These are phyloP conservation scores for Phytophthora pseudosyringae DNA, from an alignment of 352 stramenopile species.

Conservation along the genomic window DNA sequence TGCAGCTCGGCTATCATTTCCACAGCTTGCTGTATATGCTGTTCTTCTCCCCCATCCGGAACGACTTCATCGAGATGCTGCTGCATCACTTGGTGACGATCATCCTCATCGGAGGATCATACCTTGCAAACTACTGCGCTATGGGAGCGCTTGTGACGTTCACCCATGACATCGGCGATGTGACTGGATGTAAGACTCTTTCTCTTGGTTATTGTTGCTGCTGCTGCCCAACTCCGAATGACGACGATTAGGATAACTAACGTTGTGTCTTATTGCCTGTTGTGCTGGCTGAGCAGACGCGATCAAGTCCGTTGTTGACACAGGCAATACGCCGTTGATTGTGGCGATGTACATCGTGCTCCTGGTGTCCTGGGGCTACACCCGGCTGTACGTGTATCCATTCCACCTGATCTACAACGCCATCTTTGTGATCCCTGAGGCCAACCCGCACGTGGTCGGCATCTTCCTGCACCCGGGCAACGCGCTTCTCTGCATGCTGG, in stretches of 20 bases:
- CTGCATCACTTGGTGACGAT: conserved; percentile 67
- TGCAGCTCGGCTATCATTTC: conserved; percentile 65
- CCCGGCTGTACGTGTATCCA: conserved; percentile 51
- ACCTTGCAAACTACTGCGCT: conserved; percentile 57
- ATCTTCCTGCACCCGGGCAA: conserved; percentile 48
- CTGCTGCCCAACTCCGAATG: background rate
- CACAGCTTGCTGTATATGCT: conserved; percentile 66
- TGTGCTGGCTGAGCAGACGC: conserved; percentile 27
- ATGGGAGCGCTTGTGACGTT: conserved; percentile 56
- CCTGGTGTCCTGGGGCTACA: conserved; percentile 50
- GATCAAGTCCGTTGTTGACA: conserved; percentile 49
- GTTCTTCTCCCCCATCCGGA: conserved; percentile 60
- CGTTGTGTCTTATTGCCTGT: conserved; percentile 5
- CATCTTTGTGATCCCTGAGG: conserved; percentile 36
- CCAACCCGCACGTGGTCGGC: conserved; percentile 40
- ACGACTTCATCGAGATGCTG: conserved; percentile 70
- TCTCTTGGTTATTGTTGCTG: background rate
- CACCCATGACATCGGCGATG: conserved; percentile 63
- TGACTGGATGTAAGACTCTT: conserved; percentile 52
- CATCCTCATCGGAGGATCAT: conserved; percentile 63
- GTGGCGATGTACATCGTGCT: conserved; percentile 46
- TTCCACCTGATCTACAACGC: conserved; percentile 50
- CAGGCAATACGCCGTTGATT: conserved; percentile 39
- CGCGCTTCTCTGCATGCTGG: conserved; percentile 48
- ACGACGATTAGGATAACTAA: conserved; percentile 7